Base-by-base conservation (phyloP, 768 basidiomycete genomes). In the Polyporus arcularius region DNA sequence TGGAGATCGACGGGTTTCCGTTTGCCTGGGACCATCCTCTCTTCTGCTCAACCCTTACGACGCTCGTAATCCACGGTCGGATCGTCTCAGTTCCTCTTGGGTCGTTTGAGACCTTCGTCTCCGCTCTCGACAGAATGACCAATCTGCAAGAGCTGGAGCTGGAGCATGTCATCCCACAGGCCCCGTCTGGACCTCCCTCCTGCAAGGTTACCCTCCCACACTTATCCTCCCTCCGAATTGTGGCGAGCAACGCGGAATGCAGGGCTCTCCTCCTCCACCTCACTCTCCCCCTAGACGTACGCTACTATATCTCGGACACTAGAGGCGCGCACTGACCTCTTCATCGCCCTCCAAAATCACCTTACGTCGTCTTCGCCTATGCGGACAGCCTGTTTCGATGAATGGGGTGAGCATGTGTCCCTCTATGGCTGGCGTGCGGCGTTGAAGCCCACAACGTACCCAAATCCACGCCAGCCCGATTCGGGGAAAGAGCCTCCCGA, bases 11-110 rank as follows among this genome's bases (percentile, higher is more conserved):
- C 4, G 45, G 46, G 1, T 46, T 60, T 6, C 12, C 53, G 21
- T 60, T 60, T 28, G n/a, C 38, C 14, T 60, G 58, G 58, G 28
- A 40, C 14, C 39, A 26, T 10, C 52, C 52, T 16, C 15, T 53
- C 11, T 38, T 60, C 14, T 42, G 52, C 11, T 10, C 52, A 12
- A 47, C 26, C 38, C 38, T 60, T 45, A 60, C 53, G 3, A 28
- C 39, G 10, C 58, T 60, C 18, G 10, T 48, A 10, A 4, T 60
- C 14, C 6, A 8, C 4, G 52, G 52, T 9, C 52, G 46, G 1
- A 1, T 11, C 35, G 1, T 6, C 11, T 11, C 35, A 35, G 35
- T 1, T 6, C 35, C 6, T 35, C 35, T 35, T 11, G 35, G 35
- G 35, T 35, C 11, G 2, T 59, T 59, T 26, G 58, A 53, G 0